phyloP scores from a whole-genome alignment of 352 stramenopile genomes.

The Thalassiosira ordinaria region DNA sequence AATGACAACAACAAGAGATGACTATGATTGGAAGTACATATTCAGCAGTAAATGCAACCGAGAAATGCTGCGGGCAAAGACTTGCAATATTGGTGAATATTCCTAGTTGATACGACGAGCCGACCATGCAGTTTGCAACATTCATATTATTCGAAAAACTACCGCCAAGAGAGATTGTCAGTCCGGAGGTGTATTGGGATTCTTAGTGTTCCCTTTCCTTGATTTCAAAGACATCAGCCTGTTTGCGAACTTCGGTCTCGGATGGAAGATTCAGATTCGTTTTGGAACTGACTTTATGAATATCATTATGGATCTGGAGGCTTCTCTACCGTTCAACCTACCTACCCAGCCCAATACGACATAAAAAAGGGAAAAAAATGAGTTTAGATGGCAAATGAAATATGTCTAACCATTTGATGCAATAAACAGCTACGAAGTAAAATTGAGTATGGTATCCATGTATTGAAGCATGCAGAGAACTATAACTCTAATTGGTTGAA shows the following conservation, averaged over 20 bases:
- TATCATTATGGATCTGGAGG: conserved; percentile 53
- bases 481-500: conserved; percentile 20
- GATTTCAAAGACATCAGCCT: conserved; percentile 42
- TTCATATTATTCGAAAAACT: conserved; percentile 12
- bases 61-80: conserved; percentile 28
- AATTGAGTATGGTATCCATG: conserved; percentile 38
- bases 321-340: conserved; percentile 16
- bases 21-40: conserved; percentile 51
- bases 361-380: conserved; percentile 17
- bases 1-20: conserved; percentile 6
- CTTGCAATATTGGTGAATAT: conserved; percentile 43
- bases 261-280: conserved; percentile 12
- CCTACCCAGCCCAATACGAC: conserved; percentile 4
- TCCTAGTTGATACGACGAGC: background rate
- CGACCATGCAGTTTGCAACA: background rate
- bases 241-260: conserved; percentile 55
- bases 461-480: conserved; percentile 42
- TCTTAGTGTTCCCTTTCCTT: conserved; percentile 52
- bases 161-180: conserved; percentile 7
- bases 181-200: conserved; percentile 32
- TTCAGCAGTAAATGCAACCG: conserved; percentile 44
- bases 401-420: conserved; percentile 36
- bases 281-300: conserved; percentile 47
- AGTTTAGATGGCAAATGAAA: conserved; percentile 25
- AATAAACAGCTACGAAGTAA: conserved; percentile 22